phyloP scores from a whole-genome alignment of 2,329 filamentous ascomycete species.

The Emergomyces orientalis region DNA sequence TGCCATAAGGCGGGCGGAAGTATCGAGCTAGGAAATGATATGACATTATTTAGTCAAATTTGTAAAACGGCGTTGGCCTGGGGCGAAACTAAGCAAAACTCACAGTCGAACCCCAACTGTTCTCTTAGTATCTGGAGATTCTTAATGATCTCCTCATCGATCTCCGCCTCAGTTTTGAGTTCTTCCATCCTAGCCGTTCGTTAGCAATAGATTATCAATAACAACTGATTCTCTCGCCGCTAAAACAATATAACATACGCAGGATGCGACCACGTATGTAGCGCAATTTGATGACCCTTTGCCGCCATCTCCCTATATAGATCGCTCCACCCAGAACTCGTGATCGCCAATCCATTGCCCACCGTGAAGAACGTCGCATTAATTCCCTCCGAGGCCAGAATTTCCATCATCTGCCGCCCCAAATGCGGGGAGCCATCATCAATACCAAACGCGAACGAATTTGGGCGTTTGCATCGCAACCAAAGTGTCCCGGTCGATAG shows the following conservation, averaged over 20 bases:
- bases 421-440: slow-evolving; percentile 56
- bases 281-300: slow-evolving; percentile 57
- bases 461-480: slow-evolving; percentile 56
- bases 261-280: slow-evolving; percentile 62
- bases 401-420: slow-evolving; percentile 52
- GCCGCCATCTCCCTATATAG: slow-evolving; percentile 56
- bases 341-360: slow-evolving; percentile 52
- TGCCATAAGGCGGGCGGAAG: slow-evolving; percentile 62
- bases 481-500: slow-evolving; percentile 52
- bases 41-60: slow-evolving; percentile 12
- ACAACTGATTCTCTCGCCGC: neutral
- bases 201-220: neutral
- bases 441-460: slow-evolving; percentile 63
- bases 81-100: slow-evolving; percentile 7
- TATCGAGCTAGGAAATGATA: slow-evolving; percentile 37
- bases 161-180: slow-evolving; percentile 23
- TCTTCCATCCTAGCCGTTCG: slow-evolving; percentile 28
- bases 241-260: slow-evolving; percentile 29
- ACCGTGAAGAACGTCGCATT: slow-evolving; percentile 65
- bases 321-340: slow-evolving; percentile 50
- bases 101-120: slow-evolving; percentile 28
- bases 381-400: slow-evolving; percentile 52
- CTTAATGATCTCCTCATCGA: slow-evolving; percentile 31
- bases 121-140: slow-evolving; percentile 27
- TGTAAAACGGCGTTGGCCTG: neutral